Percentiles rank a stretch among this genome's conserved stretches.
Evolutionary conservation across 352 stramenopile genomes (phyloP).

Genomic region (Phytophthora lateralis): DNA sequence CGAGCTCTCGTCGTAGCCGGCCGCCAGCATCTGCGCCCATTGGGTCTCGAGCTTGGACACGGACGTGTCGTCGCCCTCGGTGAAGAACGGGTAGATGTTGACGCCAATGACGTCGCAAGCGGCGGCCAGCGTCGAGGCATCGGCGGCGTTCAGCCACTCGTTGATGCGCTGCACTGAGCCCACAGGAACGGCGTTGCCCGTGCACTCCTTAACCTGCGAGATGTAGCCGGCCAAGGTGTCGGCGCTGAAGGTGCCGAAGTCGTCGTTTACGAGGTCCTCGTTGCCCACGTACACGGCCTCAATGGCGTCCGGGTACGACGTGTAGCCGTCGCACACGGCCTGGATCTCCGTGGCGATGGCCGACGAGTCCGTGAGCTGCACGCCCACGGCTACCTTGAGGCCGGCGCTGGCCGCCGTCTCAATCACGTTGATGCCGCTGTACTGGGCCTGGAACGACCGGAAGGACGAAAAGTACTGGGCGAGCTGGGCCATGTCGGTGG

Average conservation of each 20-base stretch:
- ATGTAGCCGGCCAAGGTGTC: constrained; percentile 56
- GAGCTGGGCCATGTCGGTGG: constrained; percentile 39
- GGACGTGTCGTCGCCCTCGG: constrained; percentile 30
- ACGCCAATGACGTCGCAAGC: constrained; percentile 41
- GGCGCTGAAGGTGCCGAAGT: constrained; percentile 45
- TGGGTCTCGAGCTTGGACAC: constrained; percentile 65
- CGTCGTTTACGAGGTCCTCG: constrained; percentile 67
- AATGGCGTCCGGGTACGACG: constrained; percentile 38
- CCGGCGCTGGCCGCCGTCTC: constrained; percentile 41
- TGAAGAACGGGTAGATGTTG: constrained; percentile 86
- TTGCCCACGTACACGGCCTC: constrained; percentile 75
- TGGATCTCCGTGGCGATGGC: constrained; percentile 55
- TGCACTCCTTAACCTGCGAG: constrained; percentile 59
- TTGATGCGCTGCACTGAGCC: constrained; percentile 76
- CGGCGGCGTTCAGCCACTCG: constrained; percentile 51
- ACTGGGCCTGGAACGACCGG: constrained; percentile 71
- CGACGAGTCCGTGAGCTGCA: constrained; percentile 58
- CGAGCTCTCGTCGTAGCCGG: constrained; percentile 46
- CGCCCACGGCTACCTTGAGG: constrained; percentile 62
- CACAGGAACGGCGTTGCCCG: constrained; percentile 44
- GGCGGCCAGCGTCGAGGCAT: constrained; percentile 28
- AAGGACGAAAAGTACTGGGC: constrained; percentile 59
- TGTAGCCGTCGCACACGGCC: constrained; percentile 58
- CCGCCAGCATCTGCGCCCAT: constrained; percentile 45
- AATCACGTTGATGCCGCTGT: constrained; percentile 57